phyloP scores from a whole-genome alignment of 768 basidiomycete genomes.

The Tricholoma terreum region DNA sequence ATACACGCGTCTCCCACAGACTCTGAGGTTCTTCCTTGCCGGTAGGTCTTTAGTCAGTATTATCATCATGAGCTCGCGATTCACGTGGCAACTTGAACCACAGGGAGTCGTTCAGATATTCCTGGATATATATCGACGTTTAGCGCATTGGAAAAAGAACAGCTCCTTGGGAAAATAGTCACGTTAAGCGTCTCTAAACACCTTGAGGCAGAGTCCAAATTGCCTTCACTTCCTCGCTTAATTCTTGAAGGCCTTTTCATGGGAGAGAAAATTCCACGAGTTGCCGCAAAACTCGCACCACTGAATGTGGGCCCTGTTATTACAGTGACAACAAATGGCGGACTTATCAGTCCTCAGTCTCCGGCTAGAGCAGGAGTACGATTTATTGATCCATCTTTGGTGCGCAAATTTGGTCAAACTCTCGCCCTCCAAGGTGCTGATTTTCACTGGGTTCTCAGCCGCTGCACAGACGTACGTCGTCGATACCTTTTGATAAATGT shows the following conservation, averaged over 20 bases:
- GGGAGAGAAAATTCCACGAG: slow-evolving; percentile 33
- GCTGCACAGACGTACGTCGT: slow-evolving; percentile 67
- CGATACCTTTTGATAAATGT: background rate
- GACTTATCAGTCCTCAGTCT: slow-evolving; percentile 67
- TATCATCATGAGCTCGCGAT: background rate
- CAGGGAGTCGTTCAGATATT: slow-evolving; percentile 51
- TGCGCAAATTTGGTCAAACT: slow-evolving; percentile 27
- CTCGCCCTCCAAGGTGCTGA: slow-evolving; percentile 6
- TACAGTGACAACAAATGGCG: slow-evolving; percentile 50
- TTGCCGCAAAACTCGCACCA: slow-evolving; percentile 42
- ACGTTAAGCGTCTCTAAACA: slow-evolving; percentile 51
- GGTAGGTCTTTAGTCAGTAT: slow-evolving; percentile 38
- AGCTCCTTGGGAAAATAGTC: slow-evolving; percentile 64
- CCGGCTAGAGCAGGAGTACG: slow-evolving; percentile 44
- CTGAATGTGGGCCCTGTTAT: slow-evolving; percentile 43
- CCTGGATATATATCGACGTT: slow-evolving; percentile 57
- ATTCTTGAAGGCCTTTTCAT: slow-evolving; percentile 51
- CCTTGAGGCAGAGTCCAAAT: slow-evolving; percentile 35
- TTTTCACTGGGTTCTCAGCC: slow-evolving; percentile 41
- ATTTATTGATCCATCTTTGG: slow-evolving; percentile 63
- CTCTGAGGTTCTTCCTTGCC: slow-evolving; percentile 68
- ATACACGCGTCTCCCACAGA: slow-evolving; percentile 70
- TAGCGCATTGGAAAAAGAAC: slow-evolving; percentile 53
- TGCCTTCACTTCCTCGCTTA: slow-evolving; percentile 51
- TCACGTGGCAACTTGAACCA: slow-evolving; percentile 4